Conservation (phyloP, 2,329 filamentous ascomycete genomes). For the Penicillium vulpinum region DNA sequence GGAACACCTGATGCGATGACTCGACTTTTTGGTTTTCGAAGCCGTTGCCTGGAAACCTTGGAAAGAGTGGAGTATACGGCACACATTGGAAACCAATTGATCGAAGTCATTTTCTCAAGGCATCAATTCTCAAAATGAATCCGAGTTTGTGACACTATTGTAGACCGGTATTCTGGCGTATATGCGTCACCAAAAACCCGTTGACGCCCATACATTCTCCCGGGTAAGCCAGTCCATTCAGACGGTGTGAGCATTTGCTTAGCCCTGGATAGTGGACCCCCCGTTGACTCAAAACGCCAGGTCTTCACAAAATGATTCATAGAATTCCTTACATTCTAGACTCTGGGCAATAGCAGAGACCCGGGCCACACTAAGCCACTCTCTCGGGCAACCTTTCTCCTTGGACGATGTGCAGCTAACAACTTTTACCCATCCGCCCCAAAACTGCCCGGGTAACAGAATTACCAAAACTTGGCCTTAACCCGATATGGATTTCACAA, state of each 20-base stretch:
- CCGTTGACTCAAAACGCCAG: constrained; percentile 16
- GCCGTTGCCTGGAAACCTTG: constrained; percentile 13
- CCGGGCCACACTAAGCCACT: constrained; percentile 17
- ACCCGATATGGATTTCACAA: constrained; percentile 17
- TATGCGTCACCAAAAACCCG: constrained; percentile 3
- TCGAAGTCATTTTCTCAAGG: constrained; percentile 1
- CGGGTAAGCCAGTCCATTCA: constrained; percentile 3
- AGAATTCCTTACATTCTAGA: constrained; percentile 11
- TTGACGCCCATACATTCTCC: constrained; percentile 7
- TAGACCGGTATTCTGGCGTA: constrained; percentile 20
- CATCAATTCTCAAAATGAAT: constrained; percentile 2
- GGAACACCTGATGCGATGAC: constrained; percentile 16
- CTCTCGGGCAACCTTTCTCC: constrained; percentile 10
- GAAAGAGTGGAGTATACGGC: constrained; percentile 5
- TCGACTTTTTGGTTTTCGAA: constrained; percentile 12
- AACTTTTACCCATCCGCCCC: constrained; percentile 9
- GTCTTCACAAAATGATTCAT: constrained; percentile 12
- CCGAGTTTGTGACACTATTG: constrained; percentile 3
- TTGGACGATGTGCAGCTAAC: constrained; percentile 11
- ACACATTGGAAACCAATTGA: constrained; percentile 11
- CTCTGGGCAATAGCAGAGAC: constrained; percentile 11
- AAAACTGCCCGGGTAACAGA: constrained; percentile 10
- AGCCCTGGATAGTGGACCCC: constrained; percentile 13
- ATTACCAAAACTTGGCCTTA: constrained; percentile 3
- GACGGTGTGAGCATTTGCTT: constrained; percentile 17